Evolutionary conservation across 305 asterid species (phyloP).

Genomic region (Solanum hybrid): DNA sequence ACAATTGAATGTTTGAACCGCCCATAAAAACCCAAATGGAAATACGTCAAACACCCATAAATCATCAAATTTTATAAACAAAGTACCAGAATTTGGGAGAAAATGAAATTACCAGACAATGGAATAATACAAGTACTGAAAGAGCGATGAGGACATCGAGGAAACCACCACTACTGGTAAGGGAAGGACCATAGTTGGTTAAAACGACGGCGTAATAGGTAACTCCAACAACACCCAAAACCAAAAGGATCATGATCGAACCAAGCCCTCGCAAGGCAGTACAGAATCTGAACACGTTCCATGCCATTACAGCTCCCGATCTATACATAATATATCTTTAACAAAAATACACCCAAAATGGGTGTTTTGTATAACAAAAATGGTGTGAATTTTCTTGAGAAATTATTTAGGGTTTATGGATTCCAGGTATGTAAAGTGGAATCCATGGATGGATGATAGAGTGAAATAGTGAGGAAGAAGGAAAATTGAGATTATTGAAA

Average conservation of each 20-base stretch:
- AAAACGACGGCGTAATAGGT: constrained; percentile 89
- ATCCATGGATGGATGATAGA: constrained; percentile 12
- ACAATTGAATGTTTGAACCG: not conserved
- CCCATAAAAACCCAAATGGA: not conserved
- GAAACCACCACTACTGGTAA: constrained; percentile 44
- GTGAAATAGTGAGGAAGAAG: constrained; percentile 1
- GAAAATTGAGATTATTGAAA: not conserved
- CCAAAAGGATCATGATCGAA: constrained; percentile 91
- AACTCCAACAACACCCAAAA: constrained; percentile 84
- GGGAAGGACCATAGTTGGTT: constrained; percentile 67
- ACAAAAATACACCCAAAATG: not conserved
- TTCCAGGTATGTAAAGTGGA: constrained; percentile 19
- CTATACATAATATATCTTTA: constrained; percentile 50
- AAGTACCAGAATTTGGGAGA: not conserved
- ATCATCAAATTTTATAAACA: not conserved
- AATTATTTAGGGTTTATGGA: constrained; percentile 30
- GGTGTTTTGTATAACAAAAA: not conserved
- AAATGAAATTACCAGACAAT: constrained; percentile 61
- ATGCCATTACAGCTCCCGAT: constrained; percentile 96
- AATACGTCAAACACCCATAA: not conserved
- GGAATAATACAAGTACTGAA: constrained; percentile 64
- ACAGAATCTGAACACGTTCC: constrained; percentile 96
- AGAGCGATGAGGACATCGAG: constrained; percentile 38
- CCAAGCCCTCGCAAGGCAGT: constrained; percentile 93
- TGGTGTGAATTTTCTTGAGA: not conserved